A percentile compares a stretch with the other conserved stretches of the same genome.
phyloP scores from a whole-genome alignment of 2,329 filamentous ascomycete species.

The Botrytis paeoniae region DNA sequence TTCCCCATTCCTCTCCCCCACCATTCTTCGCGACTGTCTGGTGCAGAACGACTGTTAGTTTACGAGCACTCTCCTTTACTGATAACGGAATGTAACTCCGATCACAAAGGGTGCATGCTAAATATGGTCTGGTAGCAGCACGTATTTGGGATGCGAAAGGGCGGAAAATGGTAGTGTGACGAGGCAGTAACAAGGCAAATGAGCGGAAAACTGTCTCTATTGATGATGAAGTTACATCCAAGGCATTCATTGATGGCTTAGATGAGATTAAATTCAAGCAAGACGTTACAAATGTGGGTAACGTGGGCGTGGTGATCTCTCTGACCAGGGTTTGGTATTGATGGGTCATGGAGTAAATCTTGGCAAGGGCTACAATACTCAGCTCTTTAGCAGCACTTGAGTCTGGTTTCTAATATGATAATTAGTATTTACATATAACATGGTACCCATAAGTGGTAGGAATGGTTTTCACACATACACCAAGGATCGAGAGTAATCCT shows the following conservation, averaged over 20 bases:
- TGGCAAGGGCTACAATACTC: slow-evolving; percentile 71
- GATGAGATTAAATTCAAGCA: slow-evolving; percentile 65
- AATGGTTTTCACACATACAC: slow-evolving; percentile 45
- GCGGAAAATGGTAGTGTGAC: slow-evolving; percentile 80
- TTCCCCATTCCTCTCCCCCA: slow-evolving; percentile 74
- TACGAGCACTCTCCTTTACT: slow-evolving; percentile 57
- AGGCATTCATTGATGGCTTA: slow-evolving; percentile 39
- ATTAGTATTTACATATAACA: slow-evolving; percentile 1
- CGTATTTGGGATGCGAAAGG: slow-evolving; percentile 69
- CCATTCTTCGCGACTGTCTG: slow-evolving; percentile 79
- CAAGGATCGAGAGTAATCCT: slow-evolving; percentile 70
- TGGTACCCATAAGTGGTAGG: slow-evolving; percentile 21
- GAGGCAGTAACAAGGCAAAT: slow-evolving; percentile 69
- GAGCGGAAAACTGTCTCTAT: slow-evolving; percentile 68
- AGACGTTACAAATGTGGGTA: slow-evolving; percentile 24
- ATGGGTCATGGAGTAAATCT: slow-evolving; percentile 80
- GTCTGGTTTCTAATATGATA: slow-evolving; percentile 64
- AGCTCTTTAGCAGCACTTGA: slow-evolving; percentile 72
- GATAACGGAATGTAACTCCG: slow-evolving; percentile 47
- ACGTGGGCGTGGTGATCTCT: slow-evolving; percentile 56
- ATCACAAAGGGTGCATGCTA: slow-evolving; percentile 63
- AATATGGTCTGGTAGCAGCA: slow-evolving; percentile 54
- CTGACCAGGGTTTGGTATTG: slow-evolving; percentile 78
- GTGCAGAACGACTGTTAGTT: slow-evolving; percentile 68
- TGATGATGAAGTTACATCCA: slow-evolving; percentile 48